Evolutionary conservation across 1,284 basidiomycete species (phyloP).

Genomic region (Golubevia pallescens): DNA sequence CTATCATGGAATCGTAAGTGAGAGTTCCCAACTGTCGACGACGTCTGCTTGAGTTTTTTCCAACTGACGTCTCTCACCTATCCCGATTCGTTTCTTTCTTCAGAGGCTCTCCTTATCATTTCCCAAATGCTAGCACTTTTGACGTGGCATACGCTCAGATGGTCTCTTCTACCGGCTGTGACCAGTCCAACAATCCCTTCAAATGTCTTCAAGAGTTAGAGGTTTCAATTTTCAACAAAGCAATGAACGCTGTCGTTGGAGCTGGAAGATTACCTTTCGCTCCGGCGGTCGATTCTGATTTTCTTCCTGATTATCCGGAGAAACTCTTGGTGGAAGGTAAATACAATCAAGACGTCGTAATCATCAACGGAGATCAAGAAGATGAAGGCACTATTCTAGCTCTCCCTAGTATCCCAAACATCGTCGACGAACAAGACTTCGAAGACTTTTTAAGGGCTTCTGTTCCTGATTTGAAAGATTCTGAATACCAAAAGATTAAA

Average conservation of each 20-base stretch:
- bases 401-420: neutral
- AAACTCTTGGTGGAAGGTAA: neutral
- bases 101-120: neutral
- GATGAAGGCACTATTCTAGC: slow-evolving; percentile 7
- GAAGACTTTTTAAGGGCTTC: neutral
- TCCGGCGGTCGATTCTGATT: neutral
- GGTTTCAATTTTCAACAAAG: neutral
- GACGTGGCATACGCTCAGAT: neutral
- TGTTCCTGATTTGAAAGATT: neutral
- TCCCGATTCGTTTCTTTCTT: no score
- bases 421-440: neutral
- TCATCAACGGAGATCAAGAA: slow-evolving; percentile 3
- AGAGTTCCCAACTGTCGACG: no score
- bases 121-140: neutral
- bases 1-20: neutral
- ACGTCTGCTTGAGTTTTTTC: no score
- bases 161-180: slow-evolving; percentile 1
- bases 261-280: neutral
- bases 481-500: neutral
- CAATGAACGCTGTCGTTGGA: neutral
- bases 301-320: neutral
- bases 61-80: no score
- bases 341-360: neutral
- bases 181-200: neutral
- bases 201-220: slow-evolving; percentile 1